Evolutionary conservation across 805 yeast genomes (phyloP).

Genomic region (Barnettozyma californica): DNA sequence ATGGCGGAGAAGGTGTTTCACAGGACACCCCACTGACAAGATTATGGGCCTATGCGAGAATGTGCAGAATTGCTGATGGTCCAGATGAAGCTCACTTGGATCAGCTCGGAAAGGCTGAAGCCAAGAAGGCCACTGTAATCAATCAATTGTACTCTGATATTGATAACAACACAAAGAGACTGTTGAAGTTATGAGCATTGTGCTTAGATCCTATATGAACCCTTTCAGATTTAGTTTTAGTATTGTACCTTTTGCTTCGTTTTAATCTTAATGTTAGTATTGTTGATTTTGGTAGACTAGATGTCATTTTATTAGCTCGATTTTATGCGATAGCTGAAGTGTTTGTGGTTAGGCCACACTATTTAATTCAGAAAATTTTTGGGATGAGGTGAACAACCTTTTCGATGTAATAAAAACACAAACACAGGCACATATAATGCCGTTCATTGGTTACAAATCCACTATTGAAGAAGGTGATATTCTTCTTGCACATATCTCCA

Average conservation of each 20-base stretch:
- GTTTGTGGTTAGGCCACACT: background rate
- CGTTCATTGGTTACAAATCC: constrained; percentile 52
- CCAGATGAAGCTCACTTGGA: constrained; percentile 62
- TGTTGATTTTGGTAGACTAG: background rate
- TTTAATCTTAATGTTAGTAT: no score
- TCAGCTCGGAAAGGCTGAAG: constrained; percentile 48
- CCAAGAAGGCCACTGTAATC: constrained; percentile 32
- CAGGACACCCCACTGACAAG: constrained; percentile 56
- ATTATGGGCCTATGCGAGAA: constrained; percentile 46
- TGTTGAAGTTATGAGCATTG: constrained; percentile 13
- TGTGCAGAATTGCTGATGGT: constrained; percentile 61
- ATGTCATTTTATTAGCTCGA: no score
- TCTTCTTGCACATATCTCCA: constrained; percentile 78
- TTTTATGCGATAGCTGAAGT: background rate
- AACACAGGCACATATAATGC: constrained; percentile 4
- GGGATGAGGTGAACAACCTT: background rate
- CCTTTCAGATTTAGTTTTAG: background rate
- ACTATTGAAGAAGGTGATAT: constrained; percentile 80
- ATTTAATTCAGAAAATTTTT: background rate
- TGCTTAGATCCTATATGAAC: background rate
- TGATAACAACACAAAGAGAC: constrained; percentile 15
- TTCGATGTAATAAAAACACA: no score
- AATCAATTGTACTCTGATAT: constrained; percentile 29
- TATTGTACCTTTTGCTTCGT: no score
- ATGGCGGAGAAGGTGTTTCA: constrained; percentile 61